A percentile compares a stretch with the other conserved stretches of the same genome.
These are phyloP conservation scores for Curvularia sp. DNA, from an alignment of 2,329 filamentous ascomycete genomes.

Conservation along the genomic window DNA sequence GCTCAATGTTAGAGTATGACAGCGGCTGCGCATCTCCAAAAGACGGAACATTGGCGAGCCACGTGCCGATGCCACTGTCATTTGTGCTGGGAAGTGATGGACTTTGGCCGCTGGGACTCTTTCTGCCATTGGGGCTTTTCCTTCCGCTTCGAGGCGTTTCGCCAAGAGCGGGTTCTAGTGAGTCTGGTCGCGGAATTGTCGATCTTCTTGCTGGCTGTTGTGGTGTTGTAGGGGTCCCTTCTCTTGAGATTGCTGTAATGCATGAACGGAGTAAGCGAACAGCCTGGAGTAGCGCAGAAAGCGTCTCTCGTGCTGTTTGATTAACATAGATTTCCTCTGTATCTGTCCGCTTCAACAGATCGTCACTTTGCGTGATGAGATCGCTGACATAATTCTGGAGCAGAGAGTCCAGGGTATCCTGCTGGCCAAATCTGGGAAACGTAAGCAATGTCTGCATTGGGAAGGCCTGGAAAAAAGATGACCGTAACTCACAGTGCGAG, in stretches of 20 bases:
- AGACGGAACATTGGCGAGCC: slow-evolving; percentile 41
- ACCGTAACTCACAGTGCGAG: slow-evolving; percentile 35
- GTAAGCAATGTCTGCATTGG: slow-evolving; percentile 4
- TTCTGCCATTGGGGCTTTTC: slow-evolving; percentile 23
- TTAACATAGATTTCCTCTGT: slow-evolving; percentile 37
- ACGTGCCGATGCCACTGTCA: slow-evolving; percentile 38
- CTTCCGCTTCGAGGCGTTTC: slow-evolving; percentile 32
- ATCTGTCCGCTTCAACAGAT: slow-evolving; percentile 36
- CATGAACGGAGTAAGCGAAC: slow-evolving; percentile 35
- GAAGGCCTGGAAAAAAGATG: background rate
- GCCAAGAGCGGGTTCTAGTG: slow-evolving; percentile 31
- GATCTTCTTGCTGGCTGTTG: slow-evolving; percentile 22
- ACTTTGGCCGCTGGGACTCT: slow-evolving; percentile 21
- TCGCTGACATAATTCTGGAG: slow-evolving; percentile 27
- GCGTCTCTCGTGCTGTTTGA: slow-evolving; percentile 34
- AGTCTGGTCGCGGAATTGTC: slow-evolving; percentile 33
- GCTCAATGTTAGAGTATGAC: slow-evolving; percentile 23
- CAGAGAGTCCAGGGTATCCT: slow-evolving; percentile 31
- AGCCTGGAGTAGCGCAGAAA: slow-evolving; percentile 34
- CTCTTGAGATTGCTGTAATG: slow-evolving; percentile 30
- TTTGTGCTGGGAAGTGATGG: slow-evolving; percentile 17
- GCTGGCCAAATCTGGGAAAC: slow-evolving; percentile 27
- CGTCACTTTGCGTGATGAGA: slow-evolving; percentile 29
- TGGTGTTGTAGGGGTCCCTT: slow-evolving; percentile 16
- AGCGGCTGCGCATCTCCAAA: slow-evolving; percentile 29